phyloP scores from a whole-genome alignment of 257 asterid species.

The Solanum rostratum region DNA sequence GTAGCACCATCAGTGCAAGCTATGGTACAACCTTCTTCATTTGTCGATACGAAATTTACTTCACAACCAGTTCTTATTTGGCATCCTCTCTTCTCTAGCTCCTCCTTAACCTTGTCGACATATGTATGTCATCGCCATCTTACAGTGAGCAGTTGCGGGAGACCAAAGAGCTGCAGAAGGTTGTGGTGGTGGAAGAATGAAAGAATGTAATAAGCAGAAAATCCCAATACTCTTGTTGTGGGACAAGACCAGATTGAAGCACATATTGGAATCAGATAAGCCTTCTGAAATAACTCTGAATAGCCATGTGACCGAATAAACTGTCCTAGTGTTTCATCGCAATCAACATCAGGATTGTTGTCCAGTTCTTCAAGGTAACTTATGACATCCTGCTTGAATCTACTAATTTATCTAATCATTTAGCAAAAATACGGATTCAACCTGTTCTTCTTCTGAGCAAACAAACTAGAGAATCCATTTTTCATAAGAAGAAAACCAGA shows the following conservation, averaged over 20 bases:
- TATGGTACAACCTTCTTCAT: slow-evolving; percentile 45
- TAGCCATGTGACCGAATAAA: neutral
- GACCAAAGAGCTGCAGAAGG: slow-evolving; percentile 46
- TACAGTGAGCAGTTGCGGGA: slow-evolving; percentile 76
- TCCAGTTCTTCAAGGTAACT: slow-evolving; percentile 66
- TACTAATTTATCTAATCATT: neutral
- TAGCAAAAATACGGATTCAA: neutral
- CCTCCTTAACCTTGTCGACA: slow-evolving; percentile 43
- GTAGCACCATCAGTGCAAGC: slow-evolving; percentile 39
- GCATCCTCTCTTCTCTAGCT: slow-evolving; percentile 54
- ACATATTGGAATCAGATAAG: slow-evolving; percentile 33
- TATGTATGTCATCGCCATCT: slow-evolving; percentile 58
- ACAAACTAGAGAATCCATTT: neutral
- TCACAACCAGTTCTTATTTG: slow-evolving; percentile 45
- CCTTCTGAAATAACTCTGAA: slow-evolving; percentile 36
- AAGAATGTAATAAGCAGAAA: neutral
- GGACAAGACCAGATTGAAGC: neutral
- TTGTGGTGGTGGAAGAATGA: neutral
- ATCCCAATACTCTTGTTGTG: neutral
- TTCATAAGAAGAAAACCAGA: too few relatives aligned
- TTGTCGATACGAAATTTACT: slow-evolving; percentile 41
- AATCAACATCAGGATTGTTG: slow-evolving; percentile 60
- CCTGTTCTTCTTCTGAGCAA: neutral
- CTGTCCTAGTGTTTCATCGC: slow-evolving; percentile 54
- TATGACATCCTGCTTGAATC: neutral